Conservation (phyloP, 805 yeast genomes). For the Schwanniomyces vanrijiae region DNA sequence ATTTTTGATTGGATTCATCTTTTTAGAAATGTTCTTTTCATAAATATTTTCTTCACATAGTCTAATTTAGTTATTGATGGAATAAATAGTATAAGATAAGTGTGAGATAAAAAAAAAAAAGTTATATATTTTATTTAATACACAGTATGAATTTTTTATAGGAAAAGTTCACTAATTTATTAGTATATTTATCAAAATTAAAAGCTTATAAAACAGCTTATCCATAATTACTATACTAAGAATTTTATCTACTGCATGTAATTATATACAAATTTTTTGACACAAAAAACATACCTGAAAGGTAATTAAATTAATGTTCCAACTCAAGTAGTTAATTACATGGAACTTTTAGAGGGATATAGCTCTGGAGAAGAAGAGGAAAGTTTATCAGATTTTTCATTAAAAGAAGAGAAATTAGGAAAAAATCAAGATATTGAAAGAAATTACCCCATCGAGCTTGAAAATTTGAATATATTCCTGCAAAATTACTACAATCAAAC, state of each 20-base stretch:
- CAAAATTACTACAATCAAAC: conserved; percentile 11
- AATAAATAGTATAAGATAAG: neutral
- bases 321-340: neutral
- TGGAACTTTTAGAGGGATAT: conserved; percentile 3
- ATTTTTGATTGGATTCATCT: no score
- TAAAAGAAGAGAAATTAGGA: neutral
- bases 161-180: no score
- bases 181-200: no score
- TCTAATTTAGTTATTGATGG: neutral
- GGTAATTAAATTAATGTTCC: neutral
- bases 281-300: neutral
- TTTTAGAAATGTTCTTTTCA: neutral
- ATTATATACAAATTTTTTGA: neutral
- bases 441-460: neutral
- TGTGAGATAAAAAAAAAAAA: no score
- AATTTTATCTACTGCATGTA: no score
- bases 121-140: no score
- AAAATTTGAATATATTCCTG: conserved; percentile 9
- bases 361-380: conserved; percentile 3
- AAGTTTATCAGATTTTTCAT: neutral
- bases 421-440: neutral
- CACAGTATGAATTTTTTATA: no score
- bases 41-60: no score
- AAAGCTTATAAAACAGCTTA: no score
- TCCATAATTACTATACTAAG: no score